Percentiles rank a stretch among this genome's conserved stretches.
Conservation (phyloP, 768 basidiomycete genomes). For the Obba rivulosa region DNA sequence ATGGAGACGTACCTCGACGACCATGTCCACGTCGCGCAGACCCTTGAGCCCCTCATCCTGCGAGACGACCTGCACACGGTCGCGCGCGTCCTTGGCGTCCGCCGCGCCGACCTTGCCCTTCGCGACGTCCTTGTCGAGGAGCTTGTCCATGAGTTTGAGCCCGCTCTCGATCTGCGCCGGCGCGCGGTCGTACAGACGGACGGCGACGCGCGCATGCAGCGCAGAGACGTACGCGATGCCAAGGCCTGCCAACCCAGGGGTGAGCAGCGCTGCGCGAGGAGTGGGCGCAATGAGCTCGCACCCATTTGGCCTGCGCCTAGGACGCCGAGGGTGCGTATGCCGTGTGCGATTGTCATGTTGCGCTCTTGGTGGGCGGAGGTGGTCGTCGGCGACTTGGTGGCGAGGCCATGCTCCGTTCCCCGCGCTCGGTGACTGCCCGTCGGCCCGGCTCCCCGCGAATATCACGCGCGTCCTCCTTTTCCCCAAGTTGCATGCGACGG, state of each 20-base stretch:
- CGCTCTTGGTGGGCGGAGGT: no score
- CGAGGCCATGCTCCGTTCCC: no score
- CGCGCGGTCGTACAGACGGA: constrained; percentile 81
- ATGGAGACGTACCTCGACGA: constrained; percentile 63
- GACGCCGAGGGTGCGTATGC: constrained; percentile 70
- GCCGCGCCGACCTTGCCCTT: constrained; percentile 71
- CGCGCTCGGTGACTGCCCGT: no score
- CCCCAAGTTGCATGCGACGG: no score
- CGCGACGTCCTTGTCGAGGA: constrained; percentile 83
- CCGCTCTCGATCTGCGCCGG: constrained; percentile 69
- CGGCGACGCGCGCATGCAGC: constrained; percentile 79
- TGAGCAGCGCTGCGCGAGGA: neutral
- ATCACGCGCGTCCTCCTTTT: no score
- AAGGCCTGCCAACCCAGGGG: constrained; percentile 43
- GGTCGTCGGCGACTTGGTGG: no score
- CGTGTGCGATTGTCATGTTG: constrained; percentile 57
- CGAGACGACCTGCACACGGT: constrained; percentile 58
- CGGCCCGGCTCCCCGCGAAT: no score
- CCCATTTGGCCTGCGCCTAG: constrained; percentile 82
- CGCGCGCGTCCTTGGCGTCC: constrained; percentile 70
- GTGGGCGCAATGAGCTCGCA: constrained; percentile 8
- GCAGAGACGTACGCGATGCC: constrained; percentile 90
- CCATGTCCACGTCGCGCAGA: constrained; percentile 82
- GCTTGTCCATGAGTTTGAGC: constrained; percentile 67
- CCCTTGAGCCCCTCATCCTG: constrained; percentile 42